A percentile compares a stretch with the other conserved stretches of the same genome.
Conservation (phyloP, 169 alveolate genomes). For the Amoebophrya sp. region DNA sequence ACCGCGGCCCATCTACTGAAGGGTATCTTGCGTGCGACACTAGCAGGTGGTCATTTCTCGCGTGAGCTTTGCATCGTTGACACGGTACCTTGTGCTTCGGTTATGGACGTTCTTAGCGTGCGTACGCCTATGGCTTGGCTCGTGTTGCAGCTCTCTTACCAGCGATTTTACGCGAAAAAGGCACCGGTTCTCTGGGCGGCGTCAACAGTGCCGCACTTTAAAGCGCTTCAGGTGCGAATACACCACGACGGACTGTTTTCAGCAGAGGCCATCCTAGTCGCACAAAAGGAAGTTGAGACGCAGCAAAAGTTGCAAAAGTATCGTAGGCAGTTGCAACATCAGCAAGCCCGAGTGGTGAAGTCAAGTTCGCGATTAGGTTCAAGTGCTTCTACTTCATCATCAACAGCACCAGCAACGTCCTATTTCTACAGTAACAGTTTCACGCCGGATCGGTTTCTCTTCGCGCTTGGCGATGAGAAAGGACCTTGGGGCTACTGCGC, state of each 20-base stretch:
- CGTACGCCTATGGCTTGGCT: background rate
- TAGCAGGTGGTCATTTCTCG: no score
- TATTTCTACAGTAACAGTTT: background rate
- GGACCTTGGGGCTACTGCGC: background rate
- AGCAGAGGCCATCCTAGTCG: background rate
- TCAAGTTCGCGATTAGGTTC: background rate
- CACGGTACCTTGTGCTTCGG: background rate
- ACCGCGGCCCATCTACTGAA: no score
- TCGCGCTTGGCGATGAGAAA: background rate
- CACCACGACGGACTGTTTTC: background rate
- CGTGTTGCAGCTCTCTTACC: background rate
- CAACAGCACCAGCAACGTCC: no score
- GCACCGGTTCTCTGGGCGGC: background rate
- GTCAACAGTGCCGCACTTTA: background rate
- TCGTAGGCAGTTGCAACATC: no score
- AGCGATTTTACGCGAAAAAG: background rate
- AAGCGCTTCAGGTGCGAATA: background rate
- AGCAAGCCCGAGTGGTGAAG: background rate
- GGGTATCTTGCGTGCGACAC: no score
- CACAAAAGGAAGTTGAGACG: background rate
- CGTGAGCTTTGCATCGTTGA: background rate
- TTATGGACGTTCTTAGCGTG: background rate
- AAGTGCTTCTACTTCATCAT: background rate
- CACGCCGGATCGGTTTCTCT: constrained; percentile 2
- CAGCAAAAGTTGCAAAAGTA: background rate